Evolutionary conservation across 495 filamentous ascomycete genomes (phyloP).

Genomic region (Amniculicola lignicola): DNA sequence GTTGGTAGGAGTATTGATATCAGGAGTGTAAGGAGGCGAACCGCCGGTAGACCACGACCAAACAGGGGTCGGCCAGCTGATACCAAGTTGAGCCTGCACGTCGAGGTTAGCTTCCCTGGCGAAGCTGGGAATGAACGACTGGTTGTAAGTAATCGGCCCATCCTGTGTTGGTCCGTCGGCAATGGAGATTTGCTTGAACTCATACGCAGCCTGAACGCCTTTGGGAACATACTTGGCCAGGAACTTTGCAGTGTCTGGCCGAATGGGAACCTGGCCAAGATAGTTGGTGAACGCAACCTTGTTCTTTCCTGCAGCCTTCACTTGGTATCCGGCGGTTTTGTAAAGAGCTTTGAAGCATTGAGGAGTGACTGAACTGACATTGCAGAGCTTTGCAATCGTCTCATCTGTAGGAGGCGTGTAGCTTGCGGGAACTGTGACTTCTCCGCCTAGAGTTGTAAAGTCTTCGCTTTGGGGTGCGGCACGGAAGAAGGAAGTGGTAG

Average conservation of each 20-base stretch:
- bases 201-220: constrained; percentile 43
- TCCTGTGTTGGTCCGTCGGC: constrained; percentile 44
- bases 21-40: constrained; percentile 39
- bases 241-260: constrained; percentile 50
- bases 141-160: constrained; percentile 37
- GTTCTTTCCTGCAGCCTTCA: constrained; percentile 45
- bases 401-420: constrained; percentile 32
- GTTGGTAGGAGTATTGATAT: constrained; percentile 38
- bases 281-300: constrained; percentile 51
- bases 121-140: constrained; percentile 33
- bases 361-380: constrained; percentile 51
- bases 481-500: constrained; percentile 62
- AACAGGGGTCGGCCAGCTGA: constrained; percentile 38
- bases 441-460: constrained; percentile 4
- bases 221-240: constrained; percentile 51
- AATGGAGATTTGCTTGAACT: constrained; percentile 47
- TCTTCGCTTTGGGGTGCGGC: constrained; percentile 19
- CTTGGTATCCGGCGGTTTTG: constrained; percentile 51
- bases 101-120: constrained; percentile 49
- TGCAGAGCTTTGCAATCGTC: constrained; percentile 47
- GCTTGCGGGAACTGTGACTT: constrained; percentile 13
- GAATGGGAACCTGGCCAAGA: constrained; percentile 50
- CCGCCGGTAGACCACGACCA: constrained; percentile 41
- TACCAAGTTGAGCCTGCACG: constrained; percentile 43
- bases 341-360: constrained; percentile 56